Conservation (phyloP, 495 filamentous ascomycete species). For the Penicillium chermesinum region DNA sequence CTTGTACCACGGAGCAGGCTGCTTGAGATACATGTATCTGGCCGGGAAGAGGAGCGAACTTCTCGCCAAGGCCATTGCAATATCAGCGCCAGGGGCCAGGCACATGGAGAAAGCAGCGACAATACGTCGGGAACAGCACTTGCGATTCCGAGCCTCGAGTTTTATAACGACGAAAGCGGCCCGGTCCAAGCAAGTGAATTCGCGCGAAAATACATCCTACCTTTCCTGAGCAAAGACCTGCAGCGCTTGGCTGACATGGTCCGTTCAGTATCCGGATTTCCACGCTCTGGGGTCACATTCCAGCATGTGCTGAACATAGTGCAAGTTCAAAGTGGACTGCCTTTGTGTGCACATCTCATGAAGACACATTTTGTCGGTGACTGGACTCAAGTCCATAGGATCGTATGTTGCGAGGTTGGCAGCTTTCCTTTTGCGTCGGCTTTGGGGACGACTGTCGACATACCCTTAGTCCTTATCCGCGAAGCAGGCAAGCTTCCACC, state of each 20-base stretch:
- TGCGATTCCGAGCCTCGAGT: conserved; percentile 43
- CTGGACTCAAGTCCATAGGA: conserved; percentile 43
- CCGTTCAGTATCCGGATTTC: conserved; percentile 45
- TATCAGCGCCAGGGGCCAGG: conserved; percentile 16
- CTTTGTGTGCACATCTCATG: conserved; percentile 51
- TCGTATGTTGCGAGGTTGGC: conserved; percentile 54
- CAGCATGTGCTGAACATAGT: conserved; percentile 55
- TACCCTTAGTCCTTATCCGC: conserved; percentile 52
- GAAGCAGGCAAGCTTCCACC: conserved; percentile 57
- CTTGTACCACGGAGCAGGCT: conserved; percentile 52
- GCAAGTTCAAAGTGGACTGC: conserved; percentile 49
- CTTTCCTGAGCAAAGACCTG: conserved; percentile 46
- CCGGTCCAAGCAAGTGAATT: conserved; percentile 36
- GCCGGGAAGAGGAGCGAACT: conserved; percentile 39
- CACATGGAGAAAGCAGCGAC: background rate
- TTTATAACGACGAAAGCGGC: conserved; percentile 45
- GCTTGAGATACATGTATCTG: conserved; percentile 49
- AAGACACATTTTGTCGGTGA: conserved; percentile 43
- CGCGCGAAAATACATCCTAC: conserved; percentile 43
- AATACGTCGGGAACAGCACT: conserved; percentile 17
- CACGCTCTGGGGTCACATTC: conserved; percentile 49
- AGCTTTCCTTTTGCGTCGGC: conserved; percentile 55
- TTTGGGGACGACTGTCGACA: conserved; percentile 40
- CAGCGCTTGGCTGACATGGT: conserved; percentile 51
- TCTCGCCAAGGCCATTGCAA: conserved; percentile 32